These are phyloP conservation scores for Begonia fuchsioides DNA, from an alignment of 306 rosid species.

Conservation along the genomic window DNA sequence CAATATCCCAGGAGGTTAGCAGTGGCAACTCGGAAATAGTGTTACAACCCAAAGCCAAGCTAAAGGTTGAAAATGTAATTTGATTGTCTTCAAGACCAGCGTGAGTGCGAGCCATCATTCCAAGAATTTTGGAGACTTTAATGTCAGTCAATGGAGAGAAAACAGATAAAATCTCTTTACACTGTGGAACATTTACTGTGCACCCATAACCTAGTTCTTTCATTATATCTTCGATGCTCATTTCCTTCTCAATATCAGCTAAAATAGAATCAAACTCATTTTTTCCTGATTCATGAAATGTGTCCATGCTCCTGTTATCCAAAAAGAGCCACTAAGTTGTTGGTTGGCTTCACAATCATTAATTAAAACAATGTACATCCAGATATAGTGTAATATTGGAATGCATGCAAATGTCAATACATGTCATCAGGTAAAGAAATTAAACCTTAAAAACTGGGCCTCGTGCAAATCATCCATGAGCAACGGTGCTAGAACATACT, in stretches of 20 bases:
- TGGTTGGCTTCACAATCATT: too few relatives aligned
- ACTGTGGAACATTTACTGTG: conserved; percentile 63
- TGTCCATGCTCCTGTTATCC: conserved; percentile 48
- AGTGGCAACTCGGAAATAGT: conserved; percentile 50
- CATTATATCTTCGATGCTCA: conserved; percentile 89
- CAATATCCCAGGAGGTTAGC: conserved; percentile 80
- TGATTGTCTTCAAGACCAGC: conserved; percentile 80
- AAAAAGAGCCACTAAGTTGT: conserved; percentile 11
- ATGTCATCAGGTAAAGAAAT: background rate
- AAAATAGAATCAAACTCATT: conserved; percentile 87
- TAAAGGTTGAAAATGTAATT: conserved; percentile 42
- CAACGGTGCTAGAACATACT: conserved; percentile 55
- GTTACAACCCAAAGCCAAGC: conserved; percentile 59
- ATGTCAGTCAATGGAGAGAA: conserved; percentile 72
- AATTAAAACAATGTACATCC: too few relatives aligned
- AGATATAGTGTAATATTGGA: too few relatives aligned
- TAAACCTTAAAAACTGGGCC: conserved; percentile 55
- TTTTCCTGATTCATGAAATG: conserved; percentile 43
- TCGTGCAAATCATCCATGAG: conserved; percentile 68
- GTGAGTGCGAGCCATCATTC: conserved; percentile 64
- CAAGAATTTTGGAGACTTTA: conserved; percentile 68
- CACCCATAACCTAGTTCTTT: conserved; percentile 99
- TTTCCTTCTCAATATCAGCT: conserved; percentile 93
- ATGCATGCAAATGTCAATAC: background rate
- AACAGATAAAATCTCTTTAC: conserved; percentile 81